Evolutionary conservation across 2,329 filamentous ascomycete species (phyloP).

Genomic region (Helminthosporium solani): DNA sequence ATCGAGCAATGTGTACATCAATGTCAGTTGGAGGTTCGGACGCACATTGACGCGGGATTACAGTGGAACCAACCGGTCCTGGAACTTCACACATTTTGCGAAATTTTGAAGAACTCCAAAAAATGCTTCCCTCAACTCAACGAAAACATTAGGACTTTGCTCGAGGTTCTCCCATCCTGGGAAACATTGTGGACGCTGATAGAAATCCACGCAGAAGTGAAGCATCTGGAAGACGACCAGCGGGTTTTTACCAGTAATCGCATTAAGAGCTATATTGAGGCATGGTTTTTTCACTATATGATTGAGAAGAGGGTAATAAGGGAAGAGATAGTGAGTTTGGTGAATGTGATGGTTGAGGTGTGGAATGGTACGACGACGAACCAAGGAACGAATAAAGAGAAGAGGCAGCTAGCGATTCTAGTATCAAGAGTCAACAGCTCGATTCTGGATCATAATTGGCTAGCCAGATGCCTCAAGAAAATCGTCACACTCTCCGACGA

Average conservation of each 20-base stretch:
- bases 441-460: constrained; percentile 8
- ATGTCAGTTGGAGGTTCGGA: constrained; percentile 18
- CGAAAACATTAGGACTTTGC: background rate
- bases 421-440: constrained; percentile 8
- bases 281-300: constrained; percentile 19
- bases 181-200: constrained; percentile 13
- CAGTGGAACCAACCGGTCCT: constrained; percentile 21
- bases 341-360: constrained; percentile 19
- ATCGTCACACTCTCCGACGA: constrained; percentile 15
- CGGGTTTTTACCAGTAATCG: background rate
- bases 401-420: constrained; percentile 16
- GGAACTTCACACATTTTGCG: constrained; percentile 25
- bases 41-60: constrained; percentile 16
- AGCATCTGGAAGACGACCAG: background rate
- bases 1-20: constrained; percentile 27
- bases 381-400: constrained; percentile 4
- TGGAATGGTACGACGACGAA: constrained; percentile 18
- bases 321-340: constrained; percentile 5
- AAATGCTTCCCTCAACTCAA: constrained; percentile 11
- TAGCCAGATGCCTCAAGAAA: constrained; percentile 20
- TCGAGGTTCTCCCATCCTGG: constrained; percentile 16
- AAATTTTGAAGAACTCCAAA: constrained; percentile 15
- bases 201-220: constrained; percentile 17
- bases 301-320: constrained; percentile 3
- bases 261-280: constrained; percentile 18